Percentiles rank a stretch among this genome's conserved stretches.
Conservation (phyloP, 2,329 filamentous ascomycete species). For the Stagonosporopsis cucurbitacearum region DNA sequence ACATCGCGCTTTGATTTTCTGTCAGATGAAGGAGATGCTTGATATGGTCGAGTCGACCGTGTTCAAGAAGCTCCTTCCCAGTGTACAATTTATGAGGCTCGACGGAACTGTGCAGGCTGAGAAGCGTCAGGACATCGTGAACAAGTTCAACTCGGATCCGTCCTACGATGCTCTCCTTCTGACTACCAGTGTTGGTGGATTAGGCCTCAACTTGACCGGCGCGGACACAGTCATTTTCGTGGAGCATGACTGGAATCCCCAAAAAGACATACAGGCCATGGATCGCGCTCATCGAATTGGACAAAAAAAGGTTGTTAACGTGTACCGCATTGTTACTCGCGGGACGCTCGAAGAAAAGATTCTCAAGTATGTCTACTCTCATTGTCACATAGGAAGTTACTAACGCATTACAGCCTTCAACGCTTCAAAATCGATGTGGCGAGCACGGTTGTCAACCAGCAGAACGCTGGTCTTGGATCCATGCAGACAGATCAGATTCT, state of each 20-base stretch:
- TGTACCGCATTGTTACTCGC: constrained; percentile 94
- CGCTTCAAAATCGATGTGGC: constrained; percentile 99
- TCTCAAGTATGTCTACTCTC: constrained; percentile 65
- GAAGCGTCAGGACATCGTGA: constrained; percentile 96
- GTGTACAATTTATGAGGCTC: constrained; percentile 90
- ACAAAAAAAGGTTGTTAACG: constrained; percentile 99
- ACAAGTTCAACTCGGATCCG: constrained; percentile 97
- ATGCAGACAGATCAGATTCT: constrained; percentile 99
- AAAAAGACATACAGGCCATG: constrained; percentile 99
- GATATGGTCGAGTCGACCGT: constrained; percentile 98
- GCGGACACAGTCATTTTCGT: constrained; percentile 99
- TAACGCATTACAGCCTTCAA: constrained; percentile 71
- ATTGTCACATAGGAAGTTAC: neutral
- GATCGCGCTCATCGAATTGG: constrained; percentile 97
- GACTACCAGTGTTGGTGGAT: constrained; percentile 92
- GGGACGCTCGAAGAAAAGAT: constrained; percentile 99
- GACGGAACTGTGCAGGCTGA: constrained; percentile 93
- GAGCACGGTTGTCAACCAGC: constrained; percentile 97
- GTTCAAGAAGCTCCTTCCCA: constrained; percentile 86
- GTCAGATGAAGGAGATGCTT: constrained; percentile 99
- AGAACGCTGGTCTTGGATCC: constrained; percentile 90
- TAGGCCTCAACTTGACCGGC: constrained; percentile 93
- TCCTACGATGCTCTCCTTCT: constrained; percentile 93
- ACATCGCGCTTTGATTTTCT: constrained; percentile 95
- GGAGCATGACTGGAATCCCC: constrained; percentile 99